phyloP scores from a whole-genome alignment of 257 asterid genomes.

The Vinca minor region DNA sequence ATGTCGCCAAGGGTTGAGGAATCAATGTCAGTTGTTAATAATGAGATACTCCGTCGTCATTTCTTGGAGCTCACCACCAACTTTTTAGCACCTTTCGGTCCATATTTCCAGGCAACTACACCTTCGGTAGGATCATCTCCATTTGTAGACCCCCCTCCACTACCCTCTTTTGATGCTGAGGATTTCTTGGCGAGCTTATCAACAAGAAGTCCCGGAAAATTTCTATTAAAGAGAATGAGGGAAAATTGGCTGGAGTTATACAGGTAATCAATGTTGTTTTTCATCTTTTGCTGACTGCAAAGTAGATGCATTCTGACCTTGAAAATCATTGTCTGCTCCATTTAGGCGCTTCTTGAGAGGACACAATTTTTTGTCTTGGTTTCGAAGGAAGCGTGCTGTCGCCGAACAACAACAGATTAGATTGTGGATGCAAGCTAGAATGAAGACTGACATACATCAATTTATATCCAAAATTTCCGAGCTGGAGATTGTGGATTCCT shows the following conservation, averaged over 20 bases:
- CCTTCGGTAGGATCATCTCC: conserved; percentile 94
- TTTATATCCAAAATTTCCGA: conserved; percentile 62
- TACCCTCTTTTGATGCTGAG: conserved; percentile 67
- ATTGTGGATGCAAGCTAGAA: conserved; percentile 86
- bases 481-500: conserved; percentile 74
- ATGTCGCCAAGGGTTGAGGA: conserved; percentile 97
- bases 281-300: conserved; percentile 3
- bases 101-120: conserved; percentile 76
- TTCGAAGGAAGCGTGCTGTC: conserved; percentile 81
- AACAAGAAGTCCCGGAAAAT: conserved; percentile 91
- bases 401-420: conserved; percentile 88
- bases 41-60: conserved; percentile 95
- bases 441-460: conserved; percentile 58
- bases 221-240: conserved; percentile 74
- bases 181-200: conserved; percentile 64
- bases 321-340: conserved; percentile 11
- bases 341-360: conserved; percentile 88
- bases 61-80: conserved; percentile 95
- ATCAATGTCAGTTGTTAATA: conserved; percentile 98
- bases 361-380: conserved; percentile 86
- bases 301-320: conserved; percentile 4
- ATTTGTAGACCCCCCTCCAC: conserved; percentile 82
- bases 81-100: conserved; percentile 97
- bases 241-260: conserved; percentile 95
- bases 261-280: conserved; percentile 41